These are phyloP conservation scores for Metschnikowia baotianmanensis DNA, from an alignment of 805 yeast species.

Conservation along the genomic window DNA sequence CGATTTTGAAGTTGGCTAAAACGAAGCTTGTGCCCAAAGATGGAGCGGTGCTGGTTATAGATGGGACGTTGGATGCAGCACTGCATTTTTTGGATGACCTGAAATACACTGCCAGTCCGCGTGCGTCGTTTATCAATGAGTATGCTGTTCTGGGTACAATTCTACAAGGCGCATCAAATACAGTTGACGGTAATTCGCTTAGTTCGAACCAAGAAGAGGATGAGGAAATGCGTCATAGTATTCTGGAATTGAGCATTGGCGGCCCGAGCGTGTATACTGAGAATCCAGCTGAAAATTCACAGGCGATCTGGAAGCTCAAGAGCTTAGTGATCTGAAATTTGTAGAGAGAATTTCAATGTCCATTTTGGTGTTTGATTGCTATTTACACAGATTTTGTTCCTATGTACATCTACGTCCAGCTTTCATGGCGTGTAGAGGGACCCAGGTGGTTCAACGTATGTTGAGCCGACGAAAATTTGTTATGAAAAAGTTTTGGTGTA, in stretches of 20 bases:
- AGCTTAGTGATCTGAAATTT: slow-evolving; percentile 5
- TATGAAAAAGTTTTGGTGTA: neutral
- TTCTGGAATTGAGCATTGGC: neutral
- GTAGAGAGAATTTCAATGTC: too few species aligned
- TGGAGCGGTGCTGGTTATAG: neutral
- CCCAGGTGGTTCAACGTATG: neutral
- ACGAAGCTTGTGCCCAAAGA: neutral
- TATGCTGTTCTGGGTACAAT: slow-evolving; percentile 11
- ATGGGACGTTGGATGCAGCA: neutral
- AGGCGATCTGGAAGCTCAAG: slow-evolving; percentile 8
- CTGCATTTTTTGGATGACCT: neutral
- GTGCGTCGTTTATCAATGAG: slow-evolving; percentile 13
- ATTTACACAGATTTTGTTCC: too few species aligned
- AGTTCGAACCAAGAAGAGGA: too few species aligned
- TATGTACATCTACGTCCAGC: too few species aligned
- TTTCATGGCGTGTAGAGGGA: too few species aligned
- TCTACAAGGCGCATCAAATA: neutral
- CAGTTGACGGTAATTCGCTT: too few species aligned
- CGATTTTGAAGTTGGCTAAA: slow-evolving; percentile 33
- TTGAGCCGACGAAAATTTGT: neutral
- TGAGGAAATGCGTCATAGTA: neutral
- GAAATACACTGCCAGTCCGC: slow-evolving; percentile 17
- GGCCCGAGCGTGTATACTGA: neutral
- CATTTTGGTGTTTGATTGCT: too few species aligned
- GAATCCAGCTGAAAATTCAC: neutral